Evolutionary conservation across 2,329 filamentous ascomycete genomes (phyloP).

Genomic region (Ophiocordyceps camponoti-saundersi): DNA sequence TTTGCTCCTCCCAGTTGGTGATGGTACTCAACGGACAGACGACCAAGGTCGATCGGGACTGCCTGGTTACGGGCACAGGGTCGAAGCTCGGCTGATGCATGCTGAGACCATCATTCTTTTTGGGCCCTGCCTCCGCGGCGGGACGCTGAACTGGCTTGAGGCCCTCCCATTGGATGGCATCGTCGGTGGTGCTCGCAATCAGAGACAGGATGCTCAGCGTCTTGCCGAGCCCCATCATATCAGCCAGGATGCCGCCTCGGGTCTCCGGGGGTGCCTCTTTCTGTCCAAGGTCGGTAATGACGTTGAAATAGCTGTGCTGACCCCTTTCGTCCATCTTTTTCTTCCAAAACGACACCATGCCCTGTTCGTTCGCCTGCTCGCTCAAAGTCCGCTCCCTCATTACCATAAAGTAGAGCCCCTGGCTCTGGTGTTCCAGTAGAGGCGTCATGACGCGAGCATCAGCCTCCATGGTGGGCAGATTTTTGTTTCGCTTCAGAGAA

Average conservation of each 20-base stretch:
- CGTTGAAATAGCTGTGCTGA: constrained; percentile 54
- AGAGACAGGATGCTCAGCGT: constrained; percentile 74
- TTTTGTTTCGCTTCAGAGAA: constrained; percentile 57
- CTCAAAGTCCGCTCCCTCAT: constrained; percentile 52
- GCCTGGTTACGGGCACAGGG: constrained; percentile 38
- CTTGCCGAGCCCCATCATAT: constrained; percentile 84
- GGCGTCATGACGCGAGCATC: constrained; percentile 43
- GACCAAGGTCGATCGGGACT: constrained; percentile 66
- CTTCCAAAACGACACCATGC: constrained; percentile 65
- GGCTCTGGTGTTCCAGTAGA: constrained; percentile 73
- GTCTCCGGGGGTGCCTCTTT: constrained; percentile 45
- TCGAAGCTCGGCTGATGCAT: constrained; percentile 22
- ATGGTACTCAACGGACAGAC: constrained; percentile 83
- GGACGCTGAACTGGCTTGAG: constrained; percentile 32
- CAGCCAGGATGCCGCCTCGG: constrained; percentile 58
- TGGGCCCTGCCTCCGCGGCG: constrained; percentile 20
- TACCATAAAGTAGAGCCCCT: constrained; percentile 76
- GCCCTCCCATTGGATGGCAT: constrained; percentile 44
- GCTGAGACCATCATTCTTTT: constrained; percentile 12
- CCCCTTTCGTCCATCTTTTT: constrained; percentile 31
- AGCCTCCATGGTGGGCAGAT: constrained; percentile 58
- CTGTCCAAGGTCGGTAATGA: constrained; percentile 61
- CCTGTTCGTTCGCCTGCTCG: constrained; percentile 39
- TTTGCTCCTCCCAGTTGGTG: constrained; percentile 88
- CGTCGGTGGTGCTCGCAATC: constrained; percentile 45